Evolutionary conservation across 306 rosid genomes (phyloP).

Genomic region (Leucaena leucocephala): DNA sequence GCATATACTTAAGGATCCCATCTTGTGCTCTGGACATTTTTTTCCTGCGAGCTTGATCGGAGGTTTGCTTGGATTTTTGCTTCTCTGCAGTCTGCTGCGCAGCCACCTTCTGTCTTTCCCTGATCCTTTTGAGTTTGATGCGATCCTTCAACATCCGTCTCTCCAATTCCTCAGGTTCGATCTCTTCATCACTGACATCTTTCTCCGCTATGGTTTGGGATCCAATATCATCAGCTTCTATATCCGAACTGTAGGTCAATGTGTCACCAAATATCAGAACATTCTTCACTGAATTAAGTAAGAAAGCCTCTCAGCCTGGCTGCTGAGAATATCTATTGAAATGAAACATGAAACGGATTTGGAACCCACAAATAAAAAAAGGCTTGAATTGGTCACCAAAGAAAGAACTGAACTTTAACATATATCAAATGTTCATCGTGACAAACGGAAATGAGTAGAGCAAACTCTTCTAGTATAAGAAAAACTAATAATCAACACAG

Average conservation of each 20-base stretch:
- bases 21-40: conserved; percentile 13
- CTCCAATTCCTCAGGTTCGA: conserved; percentile 4
- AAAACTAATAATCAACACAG: background rate
- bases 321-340: conserved; percentile 5
- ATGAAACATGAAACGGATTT: background rate
- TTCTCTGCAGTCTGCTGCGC: background rate
- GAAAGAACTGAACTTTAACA: background rate
- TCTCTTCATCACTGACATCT: conserved; percentile 12
- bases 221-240: conserved; percentile 3
- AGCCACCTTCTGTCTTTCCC: conserved; percentile 5
- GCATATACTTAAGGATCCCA: conserved; percentile 11
- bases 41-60: conserved; percentile 8
- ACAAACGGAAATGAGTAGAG: background rate
- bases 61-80: conserved; percentile 1
- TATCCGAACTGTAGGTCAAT: background rate
- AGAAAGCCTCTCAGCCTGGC: background rate
- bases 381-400: background rate
- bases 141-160: conserved; percentile 4
- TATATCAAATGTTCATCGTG: background rate
- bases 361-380: background rate
- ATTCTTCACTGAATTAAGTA: background rate
- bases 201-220: conserved; percentile 1
- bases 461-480: background rate
- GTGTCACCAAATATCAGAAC: background rate
- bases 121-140: conserved; percentile 10